Percentiles rank a stretch among this genome's conserved stretches.
phyloP scores from a whole-genome alignment of 768 basidiomycete genomes.

The Rhodosporidiobolus odoratus region DNA sequence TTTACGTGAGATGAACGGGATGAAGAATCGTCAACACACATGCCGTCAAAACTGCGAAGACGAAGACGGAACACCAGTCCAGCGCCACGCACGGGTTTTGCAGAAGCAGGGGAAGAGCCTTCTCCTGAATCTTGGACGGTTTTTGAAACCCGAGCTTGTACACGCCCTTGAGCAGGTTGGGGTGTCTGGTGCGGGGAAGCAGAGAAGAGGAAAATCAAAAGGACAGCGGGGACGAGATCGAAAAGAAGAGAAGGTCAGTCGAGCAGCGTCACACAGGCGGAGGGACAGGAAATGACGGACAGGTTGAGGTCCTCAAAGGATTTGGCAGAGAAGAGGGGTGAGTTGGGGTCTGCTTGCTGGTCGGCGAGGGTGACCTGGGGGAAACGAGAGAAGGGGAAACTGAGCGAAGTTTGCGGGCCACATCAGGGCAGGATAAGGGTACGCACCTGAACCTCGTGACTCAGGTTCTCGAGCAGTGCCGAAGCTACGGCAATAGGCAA shows the following conservation, averaged over 20 bases:
- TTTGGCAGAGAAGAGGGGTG: slow-evolving; percentile 88
- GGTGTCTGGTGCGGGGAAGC: too few species aligned
- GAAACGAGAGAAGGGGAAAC: not conserved
- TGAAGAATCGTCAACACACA: not conserved
- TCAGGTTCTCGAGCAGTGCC: slow-evolving; percentile 30
- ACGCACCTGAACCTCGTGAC: slow-evolving; percentile 36
- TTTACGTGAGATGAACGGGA: slow-evolving; percentile 44
- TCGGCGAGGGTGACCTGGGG: slow-evolving; percentile 87
- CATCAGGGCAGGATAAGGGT: too few species aligned
- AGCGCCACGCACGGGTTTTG: slow-evolving; percentile 82
- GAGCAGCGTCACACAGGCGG: too few species aligned
- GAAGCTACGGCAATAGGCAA: slow-evolving; percentile 6
- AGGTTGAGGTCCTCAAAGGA: slow-evolving; percentile 92
- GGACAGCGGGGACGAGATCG: too few species aligned
- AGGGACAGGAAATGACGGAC: slow-evolving; percentile 53
- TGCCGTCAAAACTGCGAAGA: too few species aligned
- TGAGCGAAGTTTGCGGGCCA: not conserved
- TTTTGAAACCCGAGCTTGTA: slow-evolving; percentile 94
- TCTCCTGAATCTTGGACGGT: slow-evolving; percentile 98
- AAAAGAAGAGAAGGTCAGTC: slow-evolving; percentile 2
- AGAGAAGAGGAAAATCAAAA: too few species aligned
- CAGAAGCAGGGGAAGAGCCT: slow-evolving; percentile 84
- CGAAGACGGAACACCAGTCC: not conserved
- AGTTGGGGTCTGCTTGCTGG: slow-evolving; percentile 89
- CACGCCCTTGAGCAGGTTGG: slow-evolving; percentile 84